These are phyloP conservation scores for Pestalotiopsis sp. DNA, from an alignment of 2,329 filamentous ascomycete genomes.

Conservation along the genomic window DNA sequence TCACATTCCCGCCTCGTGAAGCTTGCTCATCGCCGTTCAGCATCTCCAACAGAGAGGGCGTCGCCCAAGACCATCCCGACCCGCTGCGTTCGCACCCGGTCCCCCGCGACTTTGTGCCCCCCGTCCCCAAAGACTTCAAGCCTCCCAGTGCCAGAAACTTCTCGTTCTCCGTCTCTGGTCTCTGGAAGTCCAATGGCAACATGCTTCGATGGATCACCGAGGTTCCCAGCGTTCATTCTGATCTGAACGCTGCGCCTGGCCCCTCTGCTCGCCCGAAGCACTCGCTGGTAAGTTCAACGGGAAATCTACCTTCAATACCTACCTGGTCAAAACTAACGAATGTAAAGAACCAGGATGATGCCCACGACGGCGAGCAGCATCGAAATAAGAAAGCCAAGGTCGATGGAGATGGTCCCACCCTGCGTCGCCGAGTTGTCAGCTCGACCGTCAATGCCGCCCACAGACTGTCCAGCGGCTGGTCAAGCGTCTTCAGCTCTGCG, in stretches of 20 bases:
- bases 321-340: not conserved
- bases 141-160: constrained; percentile 27
- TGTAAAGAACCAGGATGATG: not conserved
- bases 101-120: not conserved
- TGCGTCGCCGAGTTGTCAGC: constrained; percentile 20
- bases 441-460: constrained; percentile 21
- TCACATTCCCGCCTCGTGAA: not conserved
- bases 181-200: constrained; percentile 26
- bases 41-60: not conserved
- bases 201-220: constrained; percentile 31
- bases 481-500: constrained; percentile 18
- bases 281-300: constrained; percentile 22
- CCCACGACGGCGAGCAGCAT: constrained; percentile 19
- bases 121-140: constrained; percentile 3
- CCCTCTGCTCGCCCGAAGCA: constrained; percentile 25
- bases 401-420: constrained; percentile 1
- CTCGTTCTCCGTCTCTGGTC: constrained; percentile 26
- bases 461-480: constrained; percentile 23
- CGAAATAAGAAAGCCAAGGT: constrained; percentile 26
- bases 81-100: constrained; percentile 7
- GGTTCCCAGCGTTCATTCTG: constrained; percentile 14
- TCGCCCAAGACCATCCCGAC: not conserved
- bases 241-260: constrained; percentile 12
- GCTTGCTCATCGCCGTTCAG: constrained; percentile 9
- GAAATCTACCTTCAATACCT: not conserved